Evolutionary conservation across 1,139 yeast species (phyloP), one percentile per base, ranked within the genome.

Genomic region (Taphrina confusa): DNA sequence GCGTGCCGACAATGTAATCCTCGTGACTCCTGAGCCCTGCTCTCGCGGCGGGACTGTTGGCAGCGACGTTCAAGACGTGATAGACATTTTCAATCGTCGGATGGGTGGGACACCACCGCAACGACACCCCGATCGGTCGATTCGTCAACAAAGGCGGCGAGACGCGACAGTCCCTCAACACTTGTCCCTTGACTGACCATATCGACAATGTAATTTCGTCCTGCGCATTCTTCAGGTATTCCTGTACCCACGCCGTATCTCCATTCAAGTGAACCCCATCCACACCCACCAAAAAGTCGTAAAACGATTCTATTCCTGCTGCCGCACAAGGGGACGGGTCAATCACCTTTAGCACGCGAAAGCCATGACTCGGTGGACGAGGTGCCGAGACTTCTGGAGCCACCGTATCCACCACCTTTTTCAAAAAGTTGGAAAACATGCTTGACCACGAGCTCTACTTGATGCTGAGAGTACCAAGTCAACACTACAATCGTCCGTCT

Each of bases 1-100:
- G 95, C 61, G 95, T 89, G 3, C 95, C 97, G 55, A 92, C 83
- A 61, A 92, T 85, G 70, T 87, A 92, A 71, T 92, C 98, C 1
- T 92, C 83, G 67, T 85, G 85, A 0, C 96, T 91, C 40, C 88
- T 78, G 44, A 92, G 78, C 27, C 94, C 96, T 0, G 96, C 90
- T 55, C 75, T 75, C 66, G 85, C 87, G 0, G 97, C 97, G 0
- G 97, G 97, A 0, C 95, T 87, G 60, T 82, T 81, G 16, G 80
- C 82, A 57, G 86, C 83, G 11, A 92, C 84, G 62, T 81, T 81
- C 61, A 92, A 74, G 45, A 92, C 83, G 68, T 92, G 92, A 87
- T 96, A 92, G 14, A 90, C 95, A 70, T 55, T 55, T 28, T 62
- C 77, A 50, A 90, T 70, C 46, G 95, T 56, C 18, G 60, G 60